phyloP scores from a whole-genome alignment of 192 early-diverging fungal species.

The Gamsiella multidivaricata region DNA sequence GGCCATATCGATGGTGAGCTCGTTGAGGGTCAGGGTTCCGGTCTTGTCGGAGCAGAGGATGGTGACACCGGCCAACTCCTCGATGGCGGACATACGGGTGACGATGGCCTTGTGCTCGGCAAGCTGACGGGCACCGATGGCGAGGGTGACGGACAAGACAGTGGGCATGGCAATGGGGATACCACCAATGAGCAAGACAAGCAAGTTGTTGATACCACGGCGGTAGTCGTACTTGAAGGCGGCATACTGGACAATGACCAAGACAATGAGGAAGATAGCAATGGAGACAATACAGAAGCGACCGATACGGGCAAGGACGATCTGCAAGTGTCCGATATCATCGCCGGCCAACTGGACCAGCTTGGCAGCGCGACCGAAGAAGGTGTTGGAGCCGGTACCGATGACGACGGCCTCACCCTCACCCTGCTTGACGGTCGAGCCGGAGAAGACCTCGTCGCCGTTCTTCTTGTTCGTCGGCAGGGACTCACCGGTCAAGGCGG shows the following conservation, averaged over 20 bases:
- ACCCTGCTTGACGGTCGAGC: constrained; percentile 85
- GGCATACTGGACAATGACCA: constrained; percentile 78
- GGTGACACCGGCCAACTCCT: constrained; percentile 83
- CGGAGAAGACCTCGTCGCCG: constrained; percentile 81
- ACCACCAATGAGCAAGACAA: constrained; percentile 84
- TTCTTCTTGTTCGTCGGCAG: constrained; percentile 75
- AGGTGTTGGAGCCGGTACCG: constrained; percentile 84
- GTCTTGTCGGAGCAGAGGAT: constrained; percentile 96
- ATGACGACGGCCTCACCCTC: constrained; percentile 83
- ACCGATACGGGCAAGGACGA: constrained; percentile 80
- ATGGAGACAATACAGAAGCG: constrained; percentile 81
- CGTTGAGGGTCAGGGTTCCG: constrained; percentile 93
- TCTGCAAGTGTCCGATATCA: constrained; percentile 80
- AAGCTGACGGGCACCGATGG: constrained; percentile 83
- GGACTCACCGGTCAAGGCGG: constrained; percentile 79
- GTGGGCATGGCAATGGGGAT: constrained; percentile 88
- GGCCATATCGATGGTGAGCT: constrained; percentile 76
- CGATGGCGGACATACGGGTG: constrained; percentile 83
- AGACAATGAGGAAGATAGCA: constrained; percentile 75
- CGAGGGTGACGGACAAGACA: constrained; percentile 79
- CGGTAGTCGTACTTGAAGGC: constrained; percentile 76
- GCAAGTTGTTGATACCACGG: constrained; percentile 81
- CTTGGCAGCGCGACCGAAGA: constrained; percentile 85
- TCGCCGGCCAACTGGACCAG: constrained; percentile 79
- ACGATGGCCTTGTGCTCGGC: constrained; percentile 87